Percentiles rank a stretch among this genome's conserved stretches.
Evolutionary conservation across 1,139 yeast genomes (phyloP).

Genomic region (Magnusiomyces suaveolens): DNA sequence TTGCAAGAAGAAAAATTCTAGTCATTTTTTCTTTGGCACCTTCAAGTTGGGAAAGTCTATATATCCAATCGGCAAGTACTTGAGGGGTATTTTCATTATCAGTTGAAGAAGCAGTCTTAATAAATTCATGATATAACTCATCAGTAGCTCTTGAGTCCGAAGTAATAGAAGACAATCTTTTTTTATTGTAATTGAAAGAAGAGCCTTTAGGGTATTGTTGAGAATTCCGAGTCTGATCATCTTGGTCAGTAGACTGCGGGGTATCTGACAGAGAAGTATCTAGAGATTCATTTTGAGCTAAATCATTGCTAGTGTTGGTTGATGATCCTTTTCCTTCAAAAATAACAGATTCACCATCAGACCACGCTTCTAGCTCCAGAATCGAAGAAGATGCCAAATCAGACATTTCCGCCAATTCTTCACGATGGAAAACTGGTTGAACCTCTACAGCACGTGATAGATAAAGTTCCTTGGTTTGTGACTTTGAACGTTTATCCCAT

Average conservation of each 20-base stretch:
- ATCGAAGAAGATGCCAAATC: constrained; percentile 70
- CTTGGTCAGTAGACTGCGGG: neutral
- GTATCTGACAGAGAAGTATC: neutral
- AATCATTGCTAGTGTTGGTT: neutral
- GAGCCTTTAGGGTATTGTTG: neutral
- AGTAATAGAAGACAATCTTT: neutral
- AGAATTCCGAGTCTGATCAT: neutral
- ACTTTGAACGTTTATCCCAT: constrained; percentile 95
- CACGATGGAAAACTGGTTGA: constrained; percentile 91
- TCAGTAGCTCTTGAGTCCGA: constrained; percentile 30
- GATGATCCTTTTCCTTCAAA: constrained; percentile 23
- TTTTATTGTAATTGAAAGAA: neutral
- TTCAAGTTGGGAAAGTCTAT: constrained; percentile 40
- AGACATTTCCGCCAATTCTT: constrained; percentile 74
- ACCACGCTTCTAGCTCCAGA: constrained; percentile 75
- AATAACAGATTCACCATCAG: constrained; percentile 55
- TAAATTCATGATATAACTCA: constrained; percentile 58
- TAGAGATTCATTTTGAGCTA: neutral
- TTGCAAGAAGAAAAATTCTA: constrained; percentile 53
- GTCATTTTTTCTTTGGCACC: constrained; percentile 44
- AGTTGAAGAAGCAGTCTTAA: constrained; percentile 44
- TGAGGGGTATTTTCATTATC: constrained; percentile 22
- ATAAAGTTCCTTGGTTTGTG: constrained; percentile 87
- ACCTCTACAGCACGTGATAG: constrained; percentile 88
- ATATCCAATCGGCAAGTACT: constrained; percentile 38